A percentile compares a stretch with the other conserved stretches of the same genome.
Evolutionary conservation across 2,329 filamentous ascomycete genomes (phyloP).

Genomic region (Dothistroma pini): DNA sequence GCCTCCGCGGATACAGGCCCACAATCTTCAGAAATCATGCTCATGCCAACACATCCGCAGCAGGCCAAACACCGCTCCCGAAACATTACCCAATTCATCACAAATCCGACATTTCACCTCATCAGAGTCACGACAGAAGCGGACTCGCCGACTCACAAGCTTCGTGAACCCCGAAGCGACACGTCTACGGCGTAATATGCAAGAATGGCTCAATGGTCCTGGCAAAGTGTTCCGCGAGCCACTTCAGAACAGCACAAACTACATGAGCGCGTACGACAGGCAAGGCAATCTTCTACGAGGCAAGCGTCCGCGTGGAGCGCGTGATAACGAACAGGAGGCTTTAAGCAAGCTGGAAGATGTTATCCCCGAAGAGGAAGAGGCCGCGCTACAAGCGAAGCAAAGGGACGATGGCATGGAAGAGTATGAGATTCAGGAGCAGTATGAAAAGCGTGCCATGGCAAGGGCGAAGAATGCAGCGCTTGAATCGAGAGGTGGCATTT

Average conservation of each 20-base stretch:
- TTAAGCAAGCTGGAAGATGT: conserved; percentile 19
- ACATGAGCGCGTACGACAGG: conserved; percentile 52
- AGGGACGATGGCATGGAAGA: conserved; percentile 24
- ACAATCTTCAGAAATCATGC: conserved; percentile 21
- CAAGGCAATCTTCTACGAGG: conserved; percentile 46
- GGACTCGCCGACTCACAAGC: conserved; percentile 11
- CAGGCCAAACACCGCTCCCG: conserved; percentile 13
- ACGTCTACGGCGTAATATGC: conserved; percentile 53
- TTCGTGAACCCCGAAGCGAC: conserved; percentile 35
- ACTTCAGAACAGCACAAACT: conserved; percentile 51
- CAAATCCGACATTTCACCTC: conserved; percentile 1
- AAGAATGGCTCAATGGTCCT: conserved; percentile 56
- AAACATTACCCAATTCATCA: background rate
- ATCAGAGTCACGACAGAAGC: conserved; percentile 13
- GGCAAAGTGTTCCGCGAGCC: conserved; percentile 49
- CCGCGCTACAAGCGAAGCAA: conserved; percentile 19
- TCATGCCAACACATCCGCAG: conserved; percentile 29
- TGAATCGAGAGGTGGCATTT: conserved; percentile 23
- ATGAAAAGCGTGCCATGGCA: conserved; percentile 14
- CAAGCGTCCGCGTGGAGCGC: conserved; percentile 19
- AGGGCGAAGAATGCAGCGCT: conserved; percentile 22
- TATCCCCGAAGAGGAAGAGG: conserved; percentile 32
- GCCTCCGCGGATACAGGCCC: conserved; percentile 31
- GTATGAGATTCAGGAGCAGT: conserved; percentile 19
- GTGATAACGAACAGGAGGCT: conserved; percentile 17